These are phyloP conservation scores for Fraxinus pennsylvanica DNA, from an alignment of 257 asterid species.

Conservation along the genomic window DNA sequence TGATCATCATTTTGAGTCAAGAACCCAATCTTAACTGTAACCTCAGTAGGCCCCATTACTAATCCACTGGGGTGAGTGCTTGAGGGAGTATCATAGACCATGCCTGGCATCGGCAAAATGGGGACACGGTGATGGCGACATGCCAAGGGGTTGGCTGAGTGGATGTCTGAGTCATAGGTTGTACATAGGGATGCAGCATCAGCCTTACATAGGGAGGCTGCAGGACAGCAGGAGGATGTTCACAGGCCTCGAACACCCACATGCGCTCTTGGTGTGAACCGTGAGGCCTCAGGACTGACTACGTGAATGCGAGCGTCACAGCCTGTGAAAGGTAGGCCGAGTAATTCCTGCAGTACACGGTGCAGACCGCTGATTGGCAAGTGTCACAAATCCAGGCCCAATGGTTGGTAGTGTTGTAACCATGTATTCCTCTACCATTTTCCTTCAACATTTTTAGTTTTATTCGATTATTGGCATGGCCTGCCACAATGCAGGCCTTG, in stretches of 20 bases:
- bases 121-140: constrained; percentile 90
- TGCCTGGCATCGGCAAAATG: constrained; percentile 37
- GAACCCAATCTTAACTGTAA: constrained; percentile 30
- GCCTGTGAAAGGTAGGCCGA: constrained; percentile 39
- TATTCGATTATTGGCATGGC: no score
- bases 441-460: background rate
- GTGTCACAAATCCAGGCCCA: constrained; percentile 47
- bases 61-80: constrained; percentile 20
- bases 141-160: constrained; percentile 81
- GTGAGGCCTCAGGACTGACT: constrained; percentile 32
- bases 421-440: background rate
- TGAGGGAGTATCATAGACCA: constrained; percentile 29
- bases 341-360: constrained; percentile 45
- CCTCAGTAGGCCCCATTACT: constrained; percentile 19
- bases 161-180: constrained; percentile 70
- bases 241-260: constrained; percentile 60
- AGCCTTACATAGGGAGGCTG: constrained; percentile 71
- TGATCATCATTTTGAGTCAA: constrained; percentile 36
- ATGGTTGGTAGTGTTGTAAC: constrained; percentile 12
- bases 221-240: constrained; percentile 67
- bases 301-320: constrained; percentile 49
- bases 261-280: constrained; percentile 46
- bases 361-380: constrained; percentile 39
- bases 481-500: no score
- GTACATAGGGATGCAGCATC: constrained; percentile 80